phyloP scores from a whole-genome alignment of 2,329 filamentous ascomycete genomes.

The Atkinsonella hypoxylon region DNA sequence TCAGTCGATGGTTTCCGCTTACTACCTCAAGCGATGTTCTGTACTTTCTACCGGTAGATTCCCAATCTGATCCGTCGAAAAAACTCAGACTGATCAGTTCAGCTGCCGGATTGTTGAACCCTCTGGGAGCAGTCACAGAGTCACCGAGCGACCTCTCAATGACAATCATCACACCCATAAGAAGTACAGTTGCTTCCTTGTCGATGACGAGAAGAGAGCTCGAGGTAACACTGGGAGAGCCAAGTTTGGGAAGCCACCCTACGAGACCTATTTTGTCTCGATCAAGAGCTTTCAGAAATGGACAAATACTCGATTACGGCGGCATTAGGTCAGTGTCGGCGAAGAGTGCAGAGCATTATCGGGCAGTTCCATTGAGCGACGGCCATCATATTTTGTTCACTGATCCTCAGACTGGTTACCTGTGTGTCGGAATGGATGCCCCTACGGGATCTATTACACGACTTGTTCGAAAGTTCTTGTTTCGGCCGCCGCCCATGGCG shows the following conservation, averaged over 20 bases:
- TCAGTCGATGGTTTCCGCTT: constrained; percentile 44
- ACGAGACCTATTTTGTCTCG: not conserved
- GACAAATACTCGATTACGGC: not conserved
- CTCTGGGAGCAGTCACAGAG: constrained; percentile 11
- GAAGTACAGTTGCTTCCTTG: constrained; percentile 11
- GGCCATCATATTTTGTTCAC: constrained; percentile 54
- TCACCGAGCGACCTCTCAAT: constrained; percentile 14
- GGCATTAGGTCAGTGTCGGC: constrained; percentile 21
- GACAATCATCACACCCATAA: constrained; percentile 11
- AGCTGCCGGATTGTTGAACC: constrained; percentile 27
- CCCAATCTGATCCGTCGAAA: constrained; percentile 35
- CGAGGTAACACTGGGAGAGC: constrained; percentile 5
- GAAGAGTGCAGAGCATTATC: constrained; percentile 45
- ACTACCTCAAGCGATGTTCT: constrained; percentile 41
- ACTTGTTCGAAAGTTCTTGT: constrained; percentile 46
- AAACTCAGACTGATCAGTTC: constrained; percentile 53
- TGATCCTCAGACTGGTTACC: constrained; percentile 41
- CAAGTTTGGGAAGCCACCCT: not conserved
- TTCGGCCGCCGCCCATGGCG: constrained; percentile 23
- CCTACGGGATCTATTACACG: constrained; percentile 37
- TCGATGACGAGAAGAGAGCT: not conserved
- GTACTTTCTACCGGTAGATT: constrained; percentile 46
- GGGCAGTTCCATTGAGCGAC: constrained; percentile 52
- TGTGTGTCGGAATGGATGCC: constrained; percentile 51
- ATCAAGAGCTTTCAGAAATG: not conserved